phyloP scores from a whole-genome alignment of 176 grass and related monocot genomes.

The Puccinellia tenuiflora region DNA sequence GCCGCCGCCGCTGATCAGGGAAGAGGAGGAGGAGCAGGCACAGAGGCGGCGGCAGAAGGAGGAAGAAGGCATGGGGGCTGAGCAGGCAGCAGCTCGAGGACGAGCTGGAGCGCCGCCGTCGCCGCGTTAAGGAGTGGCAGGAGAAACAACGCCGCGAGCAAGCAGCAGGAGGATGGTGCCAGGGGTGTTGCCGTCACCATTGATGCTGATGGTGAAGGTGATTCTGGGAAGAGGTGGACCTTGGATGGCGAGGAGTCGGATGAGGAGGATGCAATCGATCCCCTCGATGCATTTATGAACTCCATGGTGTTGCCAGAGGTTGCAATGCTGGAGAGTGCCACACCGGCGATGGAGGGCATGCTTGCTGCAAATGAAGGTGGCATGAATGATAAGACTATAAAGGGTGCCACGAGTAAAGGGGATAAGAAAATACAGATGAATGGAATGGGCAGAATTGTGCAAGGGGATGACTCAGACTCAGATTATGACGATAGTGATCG shows the following conservation, averaged over 20 bases:
- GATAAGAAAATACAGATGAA: constrained; percentile 37
- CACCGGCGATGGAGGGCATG: neutral
- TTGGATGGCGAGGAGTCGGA: constrained; percentile 95
- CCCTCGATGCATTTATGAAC: constrained; percentile 91
- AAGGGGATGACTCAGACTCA: constrained; percentile 67
- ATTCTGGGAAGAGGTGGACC: constrained; percentile 82
- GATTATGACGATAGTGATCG: constrained; percentile 46
- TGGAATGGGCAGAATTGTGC: constrained; percentile 64
- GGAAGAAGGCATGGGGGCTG: constrained; percentile 77
- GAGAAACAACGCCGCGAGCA: constrained; percentile 68
- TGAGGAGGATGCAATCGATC: constrained; percentile 69
- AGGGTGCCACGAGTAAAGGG: constrained; percentile 38
- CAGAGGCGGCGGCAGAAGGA: constrained; percentile 45
- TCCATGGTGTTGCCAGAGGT: constrained; percentile 89
- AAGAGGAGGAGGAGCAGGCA: constrained; percentile 42
- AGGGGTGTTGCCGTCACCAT: neutral
- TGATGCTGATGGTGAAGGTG: constrained; percentile 16
- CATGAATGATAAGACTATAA: constrained; percentile 36
- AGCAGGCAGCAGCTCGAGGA: constrained; percentile 80
- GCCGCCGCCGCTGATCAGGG: constrained; percentile 14
- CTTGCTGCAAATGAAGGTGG: constrained; percentile 20
- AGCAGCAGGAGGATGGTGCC: constrained; percentile 33
- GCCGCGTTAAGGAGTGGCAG: constrained; percentile 95
- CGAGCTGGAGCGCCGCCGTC: constrained; percentile 80
- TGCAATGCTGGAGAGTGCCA: constrained; percentile 56